Percentiles rank a stretch among this genome's conserved stretches.
Evolutionary conservation across 495 filamentous ascomycete genomes (phyloP).

Genomic region (Lophiostoma macrostomum): DNA sequence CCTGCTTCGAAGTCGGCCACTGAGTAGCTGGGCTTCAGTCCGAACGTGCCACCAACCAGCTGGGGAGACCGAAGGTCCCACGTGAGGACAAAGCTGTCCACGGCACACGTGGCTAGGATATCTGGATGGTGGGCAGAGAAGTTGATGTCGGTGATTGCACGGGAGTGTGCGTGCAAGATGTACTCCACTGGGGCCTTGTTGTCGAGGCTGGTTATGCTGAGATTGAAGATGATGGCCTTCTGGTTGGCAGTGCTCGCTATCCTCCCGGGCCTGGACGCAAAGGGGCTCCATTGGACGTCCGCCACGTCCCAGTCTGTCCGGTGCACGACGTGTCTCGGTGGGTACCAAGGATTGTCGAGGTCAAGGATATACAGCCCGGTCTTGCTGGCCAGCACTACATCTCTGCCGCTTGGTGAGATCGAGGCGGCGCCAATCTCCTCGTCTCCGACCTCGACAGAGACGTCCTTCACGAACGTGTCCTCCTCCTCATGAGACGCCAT

Average conservation of each 20-base stretch:
- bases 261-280: constrained; percentile 85
- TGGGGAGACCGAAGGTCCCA: constrained; percentile 82
- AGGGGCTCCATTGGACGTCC: constrained; percentile 98
- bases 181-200: constrained; percentile 78
- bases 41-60: constrained; percentile 60
- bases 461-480: constrained; percentile 79
- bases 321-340: constrained; percentile 81
- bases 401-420: constrained; percentile 88
- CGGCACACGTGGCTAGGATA: constrained; percentile 81
- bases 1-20: constrained; percentile 88
- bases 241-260: constrained; percentile 92
- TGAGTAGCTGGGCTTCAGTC: constrained; percentile 32
- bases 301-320: constrained; percentile 91
- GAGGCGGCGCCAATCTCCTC: constrained; percentile 73
- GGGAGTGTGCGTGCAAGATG: constrained; percentile 82
- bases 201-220: constrained; percentile 61
- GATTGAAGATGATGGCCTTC: constrained; percentile 92
- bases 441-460: constrained; percentile 78
- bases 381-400: constrained; percentile 82
- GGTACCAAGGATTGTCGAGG: constrained; percentile 84
- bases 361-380: constrained; percentile 91
- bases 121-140: constrained; percentile 92
- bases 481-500: constrained; percentile 6
- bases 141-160: constrained; percentile 95
- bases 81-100: constrained; percentile 90